Conservation (phyloP, 2,329 filamentous ascomycete species). For the Chrysosporium keratinophilum region DNA sequence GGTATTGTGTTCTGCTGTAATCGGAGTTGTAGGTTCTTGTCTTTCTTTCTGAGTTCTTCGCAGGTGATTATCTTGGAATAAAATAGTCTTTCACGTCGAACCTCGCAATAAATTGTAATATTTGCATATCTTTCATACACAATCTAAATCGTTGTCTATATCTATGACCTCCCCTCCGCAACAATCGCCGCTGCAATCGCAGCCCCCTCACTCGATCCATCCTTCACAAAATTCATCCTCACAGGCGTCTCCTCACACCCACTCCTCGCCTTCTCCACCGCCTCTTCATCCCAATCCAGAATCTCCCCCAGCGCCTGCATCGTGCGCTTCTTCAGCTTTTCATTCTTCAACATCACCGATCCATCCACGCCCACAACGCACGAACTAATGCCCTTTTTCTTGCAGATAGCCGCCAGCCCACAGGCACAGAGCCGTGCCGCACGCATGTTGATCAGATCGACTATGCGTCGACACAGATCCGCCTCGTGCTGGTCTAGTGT, state of each 20-base stretch:
- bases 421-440: slow-evolving; percentile 87
- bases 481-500: slow-evolving; percentile 56
- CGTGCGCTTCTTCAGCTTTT: slow-evolving; percentile 88
- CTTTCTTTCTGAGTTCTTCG: too few species aligned
- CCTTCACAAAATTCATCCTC: slow-evolving; percentile 79
- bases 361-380: slow-evolving; percentile 96
- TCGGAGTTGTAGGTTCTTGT: too few species aligned
- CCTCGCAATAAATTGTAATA: too few species aligned
- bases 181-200: slow-evolving; percentile 73
- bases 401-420: slow-evolving; percentile 90
- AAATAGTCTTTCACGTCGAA: too few species aligned
- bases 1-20: too few species aligned
- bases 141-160: too few species aligned
- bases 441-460: slow-evolving; percentile 89
- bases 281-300: slow-evolving; percentile 60
- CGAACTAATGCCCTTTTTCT: slow-evolving; percentile 78
- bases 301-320: slow-evolving; percentile 87
- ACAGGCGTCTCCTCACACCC: slow-evolving; percentile 59
- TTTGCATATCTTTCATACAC: too few species aligned
- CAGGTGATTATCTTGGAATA: too few species aligned
- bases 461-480: slow-evolving; percentile 75
- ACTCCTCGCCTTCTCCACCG: slow-evolving; percentile 51
- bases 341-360: slow-evolving; percentile 98
- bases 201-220: slow-evolving; percentile 89
- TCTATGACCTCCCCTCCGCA: background rate